A percentile compares a stretch with the other conserved stretches of the same genome.
These are phyloP conservation scores for Quercus engelmannii DNA, from an alignment of 306 rosid species.

Conservation along the genomic window DNA sequence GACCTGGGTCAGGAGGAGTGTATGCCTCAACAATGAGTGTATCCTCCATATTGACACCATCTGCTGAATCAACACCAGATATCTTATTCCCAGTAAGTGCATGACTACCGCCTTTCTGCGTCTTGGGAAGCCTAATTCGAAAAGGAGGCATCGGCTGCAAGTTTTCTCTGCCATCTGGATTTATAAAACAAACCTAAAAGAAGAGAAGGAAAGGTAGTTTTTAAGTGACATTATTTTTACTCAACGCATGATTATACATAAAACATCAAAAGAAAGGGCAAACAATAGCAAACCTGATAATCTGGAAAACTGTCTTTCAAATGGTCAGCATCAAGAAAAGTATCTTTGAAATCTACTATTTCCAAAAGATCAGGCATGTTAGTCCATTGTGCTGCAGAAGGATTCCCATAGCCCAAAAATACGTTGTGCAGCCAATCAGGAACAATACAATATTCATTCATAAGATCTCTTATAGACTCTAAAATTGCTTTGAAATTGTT, in stretches of 20 bases:
- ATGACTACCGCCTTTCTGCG: constrained; percentile 41
- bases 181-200: constrained; percentile 61
- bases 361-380: constrained; percentile 93
- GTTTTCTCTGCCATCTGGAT: constrained; percentile 58
- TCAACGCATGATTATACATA: constrained; percentile 12
- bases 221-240: constrained; percentile 7
- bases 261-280: constrained; percentile 13
- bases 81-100: constrained; percentile 50
- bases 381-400: constrained; percentile 97
- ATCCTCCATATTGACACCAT: constrained; percentile 35
- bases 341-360: constrained; percentile 90
- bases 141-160: constrained; percentile 79
- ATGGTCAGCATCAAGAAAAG: constrained; percentile 82
- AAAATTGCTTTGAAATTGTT: constrained; percentile 96
- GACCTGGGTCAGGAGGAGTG: constrained; percentile 92
- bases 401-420: constrained; percentile 93
- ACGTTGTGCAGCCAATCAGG: constrained; percentile 94
- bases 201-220: constrained; percentile 19
- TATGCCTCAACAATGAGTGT: constrained; percentile 71
- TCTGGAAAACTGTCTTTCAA: constrained; percentile 68
- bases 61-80: constrained; percentile 37
- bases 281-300: constrained; percentile 55
- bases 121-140: constrained; percentile 73
- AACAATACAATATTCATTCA: constrained; percentile 96
- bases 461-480: constrained; percentile 92